Base-by-base conservation (phyloP, 2,329 filamentous ascomycete genomes). In the Paradendryphiella salina region DNA sequence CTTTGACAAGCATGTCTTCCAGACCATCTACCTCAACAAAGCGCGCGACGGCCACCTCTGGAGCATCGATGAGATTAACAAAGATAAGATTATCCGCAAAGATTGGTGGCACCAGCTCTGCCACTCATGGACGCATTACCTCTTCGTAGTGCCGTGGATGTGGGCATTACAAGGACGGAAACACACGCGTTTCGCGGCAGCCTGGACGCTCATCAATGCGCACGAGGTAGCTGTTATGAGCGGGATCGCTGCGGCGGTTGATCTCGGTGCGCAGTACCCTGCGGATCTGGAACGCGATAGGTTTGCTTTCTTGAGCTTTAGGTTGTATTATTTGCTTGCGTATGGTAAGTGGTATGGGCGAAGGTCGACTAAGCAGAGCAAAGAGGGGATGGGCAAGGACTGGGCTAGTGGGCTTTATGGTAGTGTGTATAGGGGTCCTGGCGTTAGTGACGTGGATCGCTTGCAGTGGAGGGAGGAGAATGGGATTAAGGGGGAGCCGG, bases 191-290 rank as follows among this genome's bases (percentile, higher is more conserved):
- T 89, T 83, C 64, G 86, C 85, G 0, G 83, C 82, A 1, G 80
- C 80, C 5, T 89, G 86, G 86, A 89, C 86, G 0, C 75, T 89
- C 49, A 82, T 88, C 51, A 86, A 86, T 56, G 84, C 84, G 61
- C 84, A 90, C 60, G 87, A 90, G 63, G 77, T 88, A 8, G 87
- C 87, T 1, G 85, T 85, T 49, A 85, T 90, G 41, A 84, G 81
- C 47, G 86, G 87, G 0, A 87, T 89, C 39, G 84, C 85, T 3
- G 87, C 86, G 2, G 87, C 86, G 0, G 87, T 87, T 46, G 81
- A 83, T 38, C 74, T 89, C 0, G 87, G 87, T 0, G 87, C 86
- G 0, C 75, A 78, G 1, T 89, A 89, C 60, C 75, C 77, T 1
- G 81, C 80, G 52, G 84, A 86, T 59, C 64, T 87, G 1, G 84